Evolutionary conservation across 176 grass and related monocot genomes (phyloP).

Genomic region (Lolium perenne): DNA sequence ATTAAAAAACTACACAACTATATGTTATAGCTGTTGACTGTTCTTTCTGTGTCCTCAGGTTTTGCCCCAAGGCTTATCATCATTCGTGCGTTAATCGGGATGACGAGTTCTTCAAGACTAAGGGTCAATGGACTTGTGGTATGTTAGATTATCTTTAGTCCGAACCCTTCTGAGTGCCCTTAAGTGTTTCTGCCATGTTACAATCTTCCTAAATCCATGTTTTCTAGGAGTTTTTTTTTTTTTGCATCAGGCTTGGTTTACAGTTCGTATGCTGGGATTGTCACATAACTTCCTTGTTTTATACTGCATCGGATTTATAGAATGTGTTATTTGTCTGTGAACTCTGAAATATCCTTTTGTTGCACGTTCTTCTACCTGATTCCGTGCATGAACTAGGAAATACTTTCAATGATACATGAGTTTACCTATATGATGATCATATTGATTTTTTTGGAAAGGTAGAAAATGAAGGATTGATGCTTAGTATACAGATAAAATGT

Average conservation of each 20-base stretch:
- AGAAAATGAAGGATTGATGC: slow-evolving; percentile 16
- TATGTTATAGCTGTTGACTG: slow-evolving; percentile 37
- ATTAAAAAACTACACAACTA: slow-evolving; percentile 10
- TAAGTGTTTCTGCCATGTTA: slow-evolving; percentile 25
- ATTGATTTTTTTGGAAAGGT: background rate
- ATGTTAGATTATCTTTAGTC: slow-evolving; percentile 46
- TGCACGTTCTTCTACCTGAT: background rate
- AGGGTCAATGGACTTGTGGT: slow-evolving; percentile 98
- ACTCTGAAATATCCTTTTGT: slow-evolving; percentile 14
- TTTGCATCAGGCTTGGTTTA: slow-evolving; percentile 6
- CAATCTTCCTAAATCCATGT: slow-evolving; percentile 21
- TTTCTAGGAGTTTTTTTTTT: background rate
- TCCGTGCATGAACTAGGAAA: slow-evolving; percentile 23
- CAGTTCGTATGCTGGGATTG: background rate
- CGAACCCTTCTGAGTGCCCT: background rate
- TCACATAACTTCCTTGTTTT: background rate
- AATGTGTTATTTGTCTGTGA: slow-evolving; percentile 10
- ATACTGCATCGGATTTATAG: slow-evolving; percentile 18
- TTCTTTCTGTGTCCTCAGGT: slow-evolving; percentile 57
- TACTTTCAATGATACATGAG: background rate
- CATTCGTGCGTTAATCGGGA: slow-evolving; percentile 97
- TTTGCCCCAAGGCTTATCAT: slow-evolving; percentile 95
- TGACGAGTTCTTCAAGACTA: slow-evolving; percentile 89
- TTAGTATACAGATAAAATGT: slow-evolving; percentile 6
- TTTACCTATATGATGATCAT: slow-evolving; percentile 15